Evolutionary conservation across 2,329 filamentous ascomycete genomes (phyloP), one percentile per base, ranked within the genome.

Genomic region (Hypoxylon sp.): DNA sequence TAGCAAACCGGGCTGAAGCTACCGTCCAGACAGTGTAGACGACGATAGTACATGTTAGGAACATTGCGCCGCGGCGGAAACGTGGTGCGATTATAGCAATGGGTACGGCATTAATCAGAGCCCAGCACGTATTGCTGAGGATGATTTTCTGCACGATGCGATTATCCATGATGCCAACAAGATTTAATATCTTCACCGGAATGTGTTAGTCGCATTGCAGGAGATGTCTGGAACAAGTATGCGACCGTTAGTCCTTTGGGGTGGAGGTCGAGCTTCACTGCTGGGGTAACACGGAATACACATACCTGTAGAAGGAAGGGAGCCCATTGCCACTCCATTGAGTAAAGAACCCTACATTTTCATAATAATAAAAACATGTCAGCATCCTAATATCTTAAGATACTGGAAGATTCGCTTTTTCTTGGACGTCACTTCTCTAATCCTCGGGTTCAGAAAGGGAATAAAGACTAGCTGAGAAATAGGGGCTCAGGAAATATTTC

Each of bases 311-410:
- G 67, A 77, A 81, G 14, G 74, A 77, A 21, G 81, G 58, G 16
- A 81, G 71, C 3, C 78, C 77, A 55, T 80, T 81, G 8, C 80
- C 78, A 41, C 74, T 77, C 79, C 79, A 81, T 66, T 81, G 78
- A 0, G 77, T 78, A 59, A 81, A 81, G 62, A 81, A 76, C n/a
- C 46, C 46, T 27, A 19, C 27, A 3, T 7, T 6, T 41, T 19
- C 3, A n/a, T n/a, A n/a, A n/a, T n/a, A n/a, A n/a, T n/a, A 39
- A 16, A 4, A 19, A 19, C 8, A 41, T 41, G 37, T 41, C 19
- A 41, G 37, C 4, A 19, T 41, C 16, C 7, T 5, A 41, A 41
- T 14, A 5, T 6, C 37, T 8, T 41, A 12, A n/a, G 2, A 19
- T 41, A 6, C 16, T 41, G 14, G n/a, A 5, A 7, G 34, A 5